A percentile compares a stretch with the other conserved stretches of the same genome.
These are phyloP conservation scores for Curvularia sp. DNA, from an alignment of 2,329 filamentous ascomycete genomes.

Conservation along the genomic window DNA sequence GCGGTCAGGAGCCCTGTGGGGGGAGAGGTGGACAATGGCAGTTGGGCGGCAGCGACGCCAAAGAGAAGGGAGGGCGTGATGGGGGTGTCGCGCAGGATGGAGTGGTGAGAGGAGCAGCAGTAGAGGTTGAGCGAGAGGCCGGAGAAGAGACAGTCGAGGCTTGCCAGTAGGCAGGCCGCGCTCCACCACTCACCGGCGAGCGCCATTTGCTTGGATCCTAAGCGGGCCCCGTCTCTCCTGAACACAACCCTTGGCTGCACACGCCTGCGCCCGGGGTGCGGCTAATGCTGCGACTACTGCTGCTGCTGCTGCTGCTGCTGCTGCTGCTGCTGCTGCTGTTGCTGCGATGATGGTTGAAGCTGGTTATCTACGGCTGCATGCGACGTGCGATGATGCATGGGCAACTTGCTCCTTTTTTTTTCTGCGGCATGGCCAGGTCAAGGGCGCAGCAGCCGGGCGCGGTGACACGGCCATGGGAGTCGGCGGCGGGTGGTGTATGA, in stretches of 20 bases:
- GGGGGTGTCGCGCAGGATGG: conserved; percentile 9
- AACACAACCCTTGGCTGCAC: conserved; percentile 33
- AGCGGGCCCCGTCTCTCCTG: conserved; percentile 29
- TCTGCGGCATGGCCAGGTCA: neutral
- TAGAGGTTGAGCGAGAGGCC: conserved; percentile 24
- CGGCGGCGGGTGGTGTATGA: neutral
- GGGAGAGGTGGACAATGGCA: conserved; percentile 8
- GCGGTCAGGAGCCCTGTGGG: conserved; percentile 30
- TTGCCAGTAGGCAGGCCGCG: conserved; percentile 21
- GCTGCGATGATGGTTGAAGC: neutral
- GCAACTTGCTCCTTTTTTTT: neutral
- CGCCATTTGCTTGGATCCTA: conserved; percentile 23
- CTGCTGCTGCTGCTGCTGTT: neutral
- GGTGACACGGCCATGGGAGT: neutral
- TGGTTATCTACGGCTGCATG: neutral
- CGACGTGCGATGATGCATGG: neutral
- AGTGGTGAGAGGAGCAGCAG: conserved; percentile 20
- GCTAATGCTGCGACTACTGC: neutral
- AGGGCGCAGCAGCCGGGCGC: neutral
- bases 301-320: neutral
- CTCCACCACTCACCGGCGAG: conserved; percentile 31
- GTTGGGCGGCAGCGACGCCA: conserved; percentile 21
- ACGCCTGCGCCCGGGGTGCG: conserved; percentile 6
- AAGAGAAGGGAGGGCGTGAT: conserved; percentile 23
- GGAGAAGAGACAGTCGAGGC: conserved; percentile 27